phyloP scores from a whole-genome alignment of 2,329 filamentous ascomycete genomes.

The Didymella glomerata region DNA sequence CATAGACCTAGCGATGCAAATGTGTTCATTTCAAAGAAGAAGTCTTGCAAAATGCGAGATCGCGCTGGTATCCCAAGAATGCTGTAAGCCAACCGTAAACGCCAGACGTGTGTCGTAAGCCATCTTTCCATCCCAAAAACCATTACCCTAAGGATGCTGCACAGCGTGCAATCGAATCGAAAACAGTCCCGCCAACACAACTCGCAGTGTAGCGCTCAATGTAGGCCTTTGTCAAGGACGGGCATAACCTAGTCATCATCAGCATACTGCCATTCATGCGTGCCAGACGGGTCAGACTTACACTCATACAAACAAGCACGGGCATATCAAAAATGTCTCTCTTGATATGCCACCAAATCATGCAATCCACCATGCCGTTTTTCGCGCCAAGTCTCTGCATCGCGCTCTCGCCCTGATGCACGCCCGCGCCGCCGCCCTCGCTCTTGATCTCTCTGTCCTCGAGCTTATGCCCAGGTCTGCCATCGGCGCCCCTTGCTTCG shows the following conservation, averaged over 20 bases:
- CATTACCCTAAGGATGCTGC: slow-evolving; percentile 8
- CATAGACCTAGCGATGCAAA: neutral
- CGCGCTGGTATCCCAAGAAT: slow-evolving; percentile 16
- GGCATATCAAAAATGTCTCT: slow-evolving; percentile 97
- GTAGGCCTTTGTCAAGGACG: slow-evolving; percentile 39
- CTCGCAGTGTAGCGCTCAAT: slow-evolving; percentile 11
- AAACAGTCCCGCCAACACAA: neutral
- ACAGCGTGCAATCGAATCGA: neutral
- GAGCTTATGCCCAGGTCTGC: neutral
- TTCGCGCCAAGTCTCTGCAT: slow-evolving; percentile 81
- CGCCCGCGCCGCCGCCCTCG: slow-evolving; percentile 31
- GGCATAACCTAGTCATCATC: slow-evolving; percentile 38
- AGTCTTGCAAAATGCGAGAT: neutral
- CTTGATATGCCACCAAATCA: slow-evolving; percentile 97
- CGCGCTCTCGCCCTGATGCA: slow-evolving; percentile 71
- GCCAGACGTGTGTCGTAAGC: neutral
- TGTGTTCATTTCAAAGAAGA: neutral
- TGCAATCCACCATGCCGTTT: slow-evolving; percentile 92
- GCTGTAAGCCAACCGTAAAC: slow-evolving; percentile 4
- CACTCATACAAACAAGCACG: slow-evolving; percentile 98
- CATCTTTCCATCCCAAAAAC: neutral
- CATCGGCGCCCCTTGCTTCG: slow-evolving; percentile 4
- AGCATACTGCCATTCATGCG: neutral
- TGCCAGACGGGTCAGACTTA: slow-evolving; percentile 63
- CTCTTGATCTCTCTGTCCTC: slow-evolving; percentile 38